Percentiles rank a stretch among this genome's conserved stretches.
These are phyloP conservation scores for Paraconiothyrium sp. DNA, from an alignment of 2,329 filamentous ascomycete species.

Conservation along the genomic window DNA sequence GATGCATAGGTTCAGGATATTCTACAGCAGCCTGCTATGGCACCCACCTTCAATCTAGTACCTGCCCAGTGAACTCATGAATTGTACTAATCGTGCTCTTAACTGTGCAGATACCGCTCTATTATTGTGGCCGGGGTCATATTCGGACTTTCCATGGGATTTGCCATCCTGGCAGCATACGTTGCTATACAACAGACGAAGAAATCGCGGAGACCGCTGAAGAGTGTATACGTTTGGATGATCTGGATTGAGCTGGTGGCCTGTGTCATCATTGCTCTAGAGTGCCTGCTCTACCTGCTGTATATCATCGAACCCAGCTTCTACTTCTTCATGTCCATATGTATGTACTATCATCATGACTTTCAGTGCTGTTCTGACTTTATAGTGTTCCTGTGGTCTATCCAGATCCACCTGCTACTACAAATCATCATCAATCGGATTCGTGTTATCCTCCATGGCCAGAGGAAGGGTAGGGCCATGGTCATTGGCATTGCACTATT, in stretches of 20 bases:
- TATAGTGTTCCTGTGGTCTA: constrained; percentile 48
- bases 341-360: constrained; percentile 22
- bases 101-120: constrained; percentile 22
- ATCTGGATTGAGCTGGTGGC: constrained; percentile 59
- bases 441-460: constrained; percentile 45
- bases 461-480: constrained; percentile 39
- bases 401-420: constrained; percentile 49
- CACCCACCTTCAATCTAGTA: neutral
- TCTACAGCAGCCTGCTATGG: neutral
- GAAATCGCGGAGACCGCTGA: constrained; percentile 28
- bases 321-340: constrained; percentile 41
- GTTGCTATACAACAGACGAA: constrained; percentile 38
- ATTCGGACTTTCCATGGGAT: constrained; percentile 31
- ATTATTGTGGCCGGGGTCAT: constrained; percentile 31
- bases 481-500: constrained; percentile 48
- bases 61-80: neutral
- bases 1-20: neutral
- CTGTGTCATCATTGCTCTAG: constrained; percentile 52
- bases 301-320: constrained; percentile 45
- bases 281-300: constrained; percentile 46
- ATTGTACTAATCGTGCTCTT: neutral
- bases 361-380: neutral
- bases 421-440: constrained; percentile 54
- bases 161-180: constrained; percentile 40
- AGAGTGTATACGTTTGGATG: constrained; percentile 57